Evolutionary conservation across 805 yeast species (phyloP), one percentile per base, ranked within the genome.

Genomic region (Yueomyces sinensis): DNA sequence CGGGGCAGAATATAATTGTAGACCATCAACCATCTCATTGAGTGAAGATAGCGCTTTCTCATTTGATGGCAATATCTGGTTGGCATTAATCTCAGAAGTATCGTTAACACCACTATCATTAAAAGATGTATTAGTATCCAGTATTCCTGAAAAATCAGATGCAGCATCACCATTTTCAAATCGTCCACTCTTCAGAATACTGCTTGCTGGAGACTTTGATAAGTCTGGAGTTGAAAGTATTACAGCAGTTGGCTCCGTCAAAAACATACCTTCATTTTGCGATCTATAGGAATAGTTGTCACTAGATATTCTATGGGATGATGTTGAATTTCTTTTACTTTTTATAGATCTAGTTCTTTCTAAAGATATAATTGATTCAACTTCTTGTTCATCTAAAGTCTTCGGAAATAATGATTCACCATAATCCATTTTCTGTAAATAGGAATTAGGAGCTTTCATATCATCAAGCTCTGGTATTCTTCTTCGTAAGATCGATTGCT

Each of bases 391-490:
- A 37, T 68, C 76, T 23, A 82, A 59, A 3, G 74, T 69, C 49
- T 76, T 80, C 0, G 93, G 93, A 52, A 82, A 82, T 18, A 81
- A 53, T 0, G 75, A 72, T 37, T 79, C 77, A 18, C 77, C 76
- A 4, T 59, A 53, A 38, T 62, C 65, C 6, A n/a, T n/a, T 25
- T n/a, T 25, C 7, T 7, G 14, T n/a, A 13, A n/a, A n/a, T 9
- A 25, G 13, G 28, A n/a, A n/a, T 25, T 25, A 9, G 6, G 28
- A 25, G 28, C 6, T 25, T 25, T 25, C 7, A 5, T 11, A 25
- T 25, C 14, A 22, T 22, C 24, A 22, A 11, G 7, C 9, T 7
- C 11, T 11, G 24, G 11, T 22, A 22, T 11, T 7, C 11, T 22
- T 11, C 11, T 22, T n/a, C n/a, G n/a, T 11, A 20, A 20, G 7